Conservation (phyloP, 805 yeast genomes). For the Kuraishia capsulata region DNA sequence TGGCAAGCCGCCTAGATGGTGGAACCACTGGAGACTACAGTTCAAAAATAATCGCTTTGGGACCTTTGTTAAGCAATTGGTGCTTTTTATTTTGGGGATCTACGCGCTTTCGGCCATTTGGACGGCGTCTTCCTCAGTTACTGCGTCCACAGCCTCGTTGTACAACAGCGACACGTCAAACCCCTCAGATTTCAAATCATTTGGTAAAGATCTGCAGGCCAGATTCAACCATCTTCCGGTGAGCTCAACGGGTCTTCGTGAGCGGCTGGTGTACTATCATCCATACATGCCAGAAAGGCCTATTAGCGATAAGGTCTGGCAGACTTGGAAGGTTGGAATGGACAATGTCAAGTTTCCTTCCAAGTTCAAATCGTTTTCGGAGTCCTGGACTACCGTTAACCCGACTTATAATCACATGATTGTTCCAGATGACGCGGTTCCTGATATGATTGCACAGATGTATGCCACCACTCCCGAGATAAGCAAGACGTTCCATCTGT, state of each 20-base stretch:
- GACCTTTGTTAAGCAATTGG: neutral
- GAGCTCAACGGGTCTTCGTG: slow-evolving; percentile 21
- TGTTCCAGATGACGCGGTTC: slow-evolving; percentile 51
- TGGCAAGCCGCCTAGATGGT: neutral
- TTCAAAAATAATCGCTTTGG: neutral
- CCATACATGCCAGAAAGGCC: slow-evolving; percentile 62
- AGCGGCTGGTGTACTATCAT: slow-evolving; percentile 58
- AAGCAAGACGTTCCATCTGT: slow-evolving; percentile 55
- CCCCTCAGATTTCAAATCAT: neutral
- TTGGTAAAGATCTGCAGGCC: neutral
- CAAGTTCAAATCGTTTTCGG: slow-evolving; percentile 36
- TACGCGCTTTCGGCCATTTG: neutral
- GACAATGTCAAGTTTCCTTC: slow-evolving; percentile 49
- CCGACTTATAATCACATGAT: slow-evolving; percentile 57
- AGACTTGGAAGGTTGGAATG: slow-evolving; percentile 77
- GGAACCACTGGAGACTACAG: neutral
- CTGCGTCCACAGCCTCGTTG: neutral
- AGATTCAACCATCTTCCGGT: neutral
- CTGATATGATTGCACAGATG: slow-evolving; percentile 45
- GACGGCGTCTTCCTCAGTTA: too few species aligned
- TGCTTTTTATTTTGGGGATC: neutral
- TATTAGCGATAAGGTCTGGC: slow-evolving; percentile 84
- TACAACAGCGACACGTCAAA: neutral
- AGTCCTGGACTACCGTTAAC: slow-evolving; percentile 58
- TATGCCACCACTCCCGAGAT: slow-evolving; percentile 73